Percentiles rank a stretch among this genome's conserved stretches.
phyloP scores from a whole-genome alignment of 805 yeast genomes.

The Starmerella apis region DNA sequence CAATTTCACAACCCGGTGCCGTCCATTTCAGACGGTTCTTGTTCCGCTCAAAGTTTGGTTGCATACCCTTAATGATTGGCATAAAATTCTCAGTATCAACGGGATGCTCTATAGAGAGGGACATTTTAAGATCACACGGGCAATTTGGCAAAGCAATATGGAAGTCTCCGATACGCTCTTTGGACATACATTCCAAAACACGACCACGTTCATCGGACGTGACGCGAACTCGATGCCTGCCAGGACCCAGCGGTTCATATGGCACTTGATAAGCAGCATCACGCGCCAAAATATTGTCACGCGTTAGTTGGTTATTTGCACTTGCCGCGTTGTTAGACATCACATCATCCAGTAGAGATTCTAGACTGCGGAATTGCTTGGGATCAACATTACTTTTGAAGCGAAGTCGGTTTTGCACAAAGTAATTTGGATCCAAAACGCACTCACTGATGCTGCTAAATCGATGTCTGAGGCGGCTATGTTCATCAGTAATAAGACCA shows the following conservation, averaged over 20 bases:
- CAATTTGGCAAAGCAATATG: constrained; percentile 66
- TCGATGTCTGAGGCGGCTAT: constrained; percentile 25
- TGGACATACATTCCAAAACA: constrained; percentile 54
- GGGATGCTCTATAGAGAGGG: constrained; percentile 70
- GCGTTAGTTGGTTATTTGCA: constrained; percentile 11
- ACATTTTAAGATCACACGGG: constrained; percentile 63
- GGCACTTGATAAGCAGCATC: constrained; percentile 19
- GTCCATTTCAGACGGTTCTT: constrained; percentile 64
- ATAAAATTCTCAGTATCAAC: constrained; percentile 33
- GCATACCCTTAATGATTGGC: constrained; percentile 31
- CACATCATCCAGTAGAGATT: constrained; percentile 20
- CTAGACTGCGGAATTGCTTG: constrained; percentile 25
- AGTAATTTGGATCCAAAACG: constrained; percentile 27
- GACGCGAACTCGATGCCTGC: constrained; percentile 25
- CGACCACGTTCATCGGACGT: constrained; percentile 27
- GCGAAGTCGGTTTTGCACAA: constrained; percentile 21
- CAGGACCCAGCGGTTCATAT: constrained; percentile 6
- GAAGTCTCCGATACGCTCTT: constrained; percentile 62
- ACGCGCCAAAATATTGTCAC: constrained; percentile 11
- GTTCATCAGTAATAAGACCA: constrained; percentile 28
- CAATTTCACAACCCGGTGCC: constrained; percentile 43
- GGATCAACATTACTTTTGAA: constrained; percentile 27
- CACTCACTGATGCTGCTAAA: constrained; percentile 31
- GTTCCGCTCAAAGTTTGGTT: constrained; percentile 41
- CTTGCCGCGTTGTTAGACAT: constrained; percentile 14